Percentiles rank a stretch among this genome's conserved stretches.
Conservation (phyloP, 2,329 filamentous ascomycete species). For the Didymella arachidicola region DNA sequence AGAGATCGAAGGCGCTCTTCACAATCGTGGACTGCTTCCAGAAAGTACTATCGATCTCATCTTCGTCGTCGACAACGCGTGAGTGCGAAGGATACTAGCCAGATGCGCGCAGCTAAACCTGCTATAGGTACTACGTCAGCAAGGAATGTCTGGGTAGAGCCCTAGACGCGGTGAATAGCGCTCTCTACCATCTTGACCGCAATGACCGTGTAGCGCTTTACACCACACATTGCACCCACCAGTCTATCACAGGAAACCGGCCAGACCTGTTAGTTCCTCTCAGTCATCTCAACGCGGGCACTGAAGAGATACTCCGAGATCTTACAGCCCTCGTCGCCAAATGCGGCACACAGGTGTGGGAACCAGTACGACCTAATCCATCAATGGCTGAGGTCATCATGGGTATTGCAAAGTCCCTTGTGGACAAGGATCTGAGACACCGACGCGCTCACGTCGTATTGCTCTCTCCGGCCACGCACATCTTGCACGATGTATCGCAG, state of each 20-base stretch:
- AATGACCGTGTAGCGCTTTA: slow-evolving; percentile 42
- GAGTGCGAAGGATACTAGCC: slow-evolving; percentile 3
- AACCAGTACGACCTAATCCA: slow-evolving; percentile 41
- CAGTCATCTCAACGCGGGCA: slow-evolving; percentile 22
- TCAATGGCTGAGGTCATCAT: slow-evolving; percentile 39
- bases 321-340: slow-evolving; percentile 29
- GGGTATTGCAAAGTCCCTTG: slow-evolving; percentile 34
- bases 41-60: slow-evolving; percentile 43
- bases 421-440: slow-evolving; percentile 21
- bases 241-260: slow-evolving; percentile 34
- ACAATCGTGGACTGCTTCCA: slow-evolving; percentile 30
- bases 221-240: slow-evolving; percentile 44
- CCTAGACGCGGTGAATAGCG: slow-evolving; percentile 27
- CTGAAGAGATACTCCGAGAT: slow-evolving; percentile 27
- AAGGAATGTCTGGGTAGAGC: slow-evolving; percentile 35
- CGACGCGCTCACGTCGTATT: slow-evolving; percentile 39
- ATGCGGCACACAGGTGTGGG: slow-evolving; percentile 35
- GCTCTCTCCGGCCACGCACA: slow-evolving; percentile 34
- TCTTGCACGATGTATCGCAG: slow-evolving; percentile 35
- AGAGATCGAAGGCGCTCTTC: slow-evolving; percentile 40
- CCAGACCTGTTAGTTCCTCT: slow-evolving; percentile 40
- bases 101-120: slow-evolving; percentile 7
- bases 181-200: slow-evolving; percentile 28
- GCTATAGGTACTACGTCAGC: slow-evolving; percentile 40
- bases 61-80: slow-evolving; percentile 52